Base-by-base conservation (phyloP, 2,329 filamentous ascomycete species). In the Coniochaeta ligniaria region DNA sequence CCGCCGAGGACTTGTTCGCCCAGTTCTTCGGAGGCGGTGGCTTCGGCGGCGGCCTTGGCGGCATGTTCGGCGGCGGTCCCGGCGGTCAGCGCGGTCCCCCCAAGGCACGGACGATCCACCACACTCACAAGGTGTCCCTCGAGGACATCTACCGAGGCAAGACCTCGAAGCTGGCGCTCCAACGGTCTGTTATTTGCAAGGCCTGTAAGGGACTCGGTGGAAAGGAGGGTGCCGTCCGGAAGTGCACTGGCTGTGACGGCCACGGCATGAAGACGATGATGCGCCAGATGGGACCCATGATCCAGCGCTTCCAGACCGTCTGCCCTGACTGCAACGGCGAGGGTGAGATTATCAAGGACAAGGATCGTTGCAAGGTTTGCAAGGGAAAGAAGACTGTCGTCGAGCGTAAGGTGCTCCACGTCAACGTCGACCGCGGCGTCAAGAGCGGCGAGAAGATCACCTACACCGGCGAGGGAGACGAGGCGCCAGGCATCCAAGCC, bases 221-320 rank as follows among this genome's bases (percentile, higher is more conserved):
- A 67, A 99, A 99, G 82, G 94, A 98, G 66, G 95, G 95, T 65
- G 91, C 95, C n/a, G 94, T 98, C 66, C 94, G 93, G 80, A 91
- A 90, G 71, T 99, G 95, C 78, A 73, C 85, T 45, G 90, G 92
- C 71, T 99, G 95, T 76, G 92, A 96, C 70, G 95, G 95, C 66
- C 86, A 90, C 65, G 95, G 95, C 77, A 96, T 97, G 91, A 98
- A 98, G 89, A 97, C 91, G 45, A 98, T 99, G 94, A 97, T 99
- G 95, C 90, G 96, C 74, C 95, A 99, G 79, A 98, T 99, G 93
- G 95, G 95, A 58, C 95, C 95, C 62, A 99, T 99, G 95, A 98
- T 99, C 69, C 96, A 99, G 80, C 91, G 95, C 61, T 99, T 99
- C 87, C 95, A 99, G 83, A 98, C 94, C 33, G 93, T 97, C 69